Conservation (phyloP, 805 yeast species). For the Lachancea quebecensis region DNA sequence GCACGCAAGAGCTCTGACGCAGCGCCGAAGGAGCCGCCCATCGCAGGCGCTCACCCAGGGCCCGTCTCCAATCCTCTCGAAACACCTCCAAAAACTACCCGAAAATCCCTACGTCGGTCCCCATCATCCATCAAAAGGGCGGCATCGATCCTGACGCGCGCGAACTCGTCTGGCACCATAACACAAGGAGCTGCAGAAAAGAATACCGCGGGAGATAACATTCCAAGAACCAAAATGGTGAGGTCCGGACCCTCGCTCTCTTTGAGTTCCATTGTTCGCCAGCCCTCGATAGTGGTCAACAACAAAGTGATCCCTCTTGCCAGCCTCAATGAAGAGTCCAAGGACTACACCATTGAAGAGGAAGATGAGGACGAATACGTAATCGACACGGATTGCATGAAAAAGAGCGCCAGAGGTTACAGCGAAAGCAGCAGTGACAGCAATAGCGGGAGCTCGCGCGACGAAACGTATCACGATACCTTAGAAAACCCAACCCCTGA, state of each 20-base stretch:
- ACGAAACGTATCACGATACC: constrained; percentile 1
- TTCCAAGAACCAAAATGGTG: constrained; percentile 12
- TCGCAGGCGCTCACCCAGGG: too few species aligned
- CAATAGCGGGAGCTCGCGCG: constrained; percentile 2
- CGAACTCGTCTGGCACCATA: constrained; percentile 3
- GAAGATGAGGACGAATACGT: constrained; percentile 24
- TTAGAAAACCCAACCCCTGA: constrained; percentile 11
- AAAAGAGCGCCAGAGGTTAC: constrained; percentile 1
- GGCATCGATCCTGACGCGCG: constrained; percentile 27
- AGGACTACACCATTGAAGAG: constrained; percentile 24
- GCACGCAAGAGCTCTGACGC: too few species aligned
- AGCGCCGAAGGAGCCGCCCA: too few species aligned
- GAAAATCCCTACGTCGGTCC: constrained; percentile 26
- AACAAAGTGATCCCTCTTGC: constrained; percentile 31
- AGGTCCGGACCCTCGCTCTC: constrained; percentile 25
- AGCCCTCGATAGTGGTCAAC: constrained; percentile 31
- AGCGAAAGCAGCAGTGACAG: constrained; percentile 1
- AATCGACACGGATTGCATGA: constrained; percentile 15
- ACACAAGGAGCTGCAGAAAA: not conserved
- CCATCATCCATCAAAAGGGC: constrained; percentile 33
- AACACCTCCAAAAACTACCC: not conserved
- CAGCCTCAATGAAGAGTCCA: constrained; percentile 13
- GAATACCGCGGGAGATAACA: not conserved
- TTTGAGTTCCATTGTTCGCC: constrained; percentile 25
- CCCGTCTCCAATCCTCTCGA: not conserved